These are phyloP conservation scores for Vaccinium corymbosum DNA, from an alignment of 148 eudicot species.

Conservation along the genomic window DNA sequence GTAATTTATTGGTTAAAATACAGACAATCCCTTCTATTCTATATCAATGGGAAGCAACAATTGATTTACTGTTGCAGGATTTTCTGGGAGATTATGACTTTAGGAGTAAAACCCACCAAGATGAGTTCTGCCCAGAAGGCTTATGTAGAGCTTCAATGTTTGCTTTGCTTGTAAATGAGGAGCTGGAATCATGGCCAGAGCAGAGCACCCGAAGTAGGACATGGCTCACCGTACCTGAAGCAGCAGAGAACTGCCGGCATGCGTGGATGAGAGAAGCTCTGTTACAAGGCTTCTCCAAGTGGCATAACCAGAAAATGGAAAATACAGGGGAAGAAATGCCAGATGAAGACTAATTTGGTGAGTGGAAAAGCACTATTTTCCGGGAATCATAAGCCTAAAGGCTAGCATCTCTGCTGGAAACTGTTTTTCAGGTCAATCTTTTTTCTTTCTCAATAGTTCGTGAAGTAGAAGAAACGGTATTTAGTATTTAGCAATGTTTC, in stretches of 20 bases:
- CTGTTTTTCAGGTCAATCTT: neutral
- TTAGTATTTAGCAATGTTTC: neutral
- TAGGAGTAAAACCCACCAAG: conserved; percentile 55
- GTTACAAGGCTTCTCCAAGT: conserved; percentile 41
- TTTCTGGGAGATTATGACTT: conserved; percentile 44
- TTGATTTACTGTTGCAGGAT: conserved; percentile 25
- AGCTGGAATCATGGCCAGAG: conserved; percentile 58
- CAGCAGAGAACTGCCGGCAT: conserved; percentile 48
- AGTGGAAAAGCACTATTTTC: conserved; percentile 12
- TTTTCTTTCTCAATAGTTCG: neutral
- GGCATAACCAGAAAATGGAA: conserved; percentile 31
- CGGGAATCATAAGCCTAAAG: neutral
- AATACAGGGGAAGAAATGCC: conserved; percentile 11
- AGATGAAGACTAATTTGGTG: conserved; percentile 19
- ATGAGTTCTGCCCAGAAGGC: conserved; percentile 49
- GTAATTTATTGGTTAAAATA: neutral
- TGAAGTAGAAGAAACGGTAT: neutral
- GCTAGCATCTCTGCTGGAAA: conserved; percentile 12
- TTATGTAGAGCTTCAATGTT: conserved; percentile 56
- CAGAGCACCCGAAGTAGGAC: conserved; percentile 39
- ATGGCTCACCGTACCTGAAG: conserved; percentile 48
- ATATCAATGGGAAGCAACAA: neutral
- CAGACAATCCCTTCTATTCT: neutral
- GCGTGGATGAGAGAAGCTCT: conserved; percentile 61
- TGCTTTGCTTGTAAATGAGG: conserved; percentile 55